Evolutionary conservation across 106 monocot genomes (phyloP), one percentile per base, ranked within the genome.

Genomic region (Apostasia shenzhenica): DNA sequence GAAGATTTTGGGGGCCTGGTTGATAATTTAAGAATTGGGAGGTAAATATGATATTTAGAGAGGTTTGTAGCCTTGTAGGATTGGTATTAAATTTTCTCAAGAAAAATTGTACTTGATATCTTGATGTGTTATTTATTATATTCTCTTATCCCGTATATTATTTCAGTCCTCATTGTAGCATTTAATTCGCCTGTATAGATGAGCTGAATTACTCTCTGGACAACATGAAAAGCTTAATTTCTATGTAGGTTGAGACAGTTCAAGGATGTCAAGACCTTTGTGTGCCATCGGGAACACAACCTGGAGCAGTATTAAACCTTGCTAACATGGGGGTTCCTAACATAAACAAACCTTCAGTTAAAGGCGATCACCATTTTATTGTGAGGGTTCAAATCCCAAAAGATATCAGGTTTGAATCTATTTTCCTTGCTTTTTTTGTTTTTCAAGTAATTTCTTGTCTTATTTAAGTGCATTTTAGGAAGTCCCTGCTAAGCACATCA

Each of bases 331-430:
- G 97, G 67, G 81, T 83, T 70, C 97, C 97, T 64, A 81, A 85
- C 73, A 77, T 99, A 44, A 90, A 84, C 55, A 89, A 67, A 71
- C 97, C 87, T 73, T 73, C 86, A 60, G 73, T 85, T 79, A 77
- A 85, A 54, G 97, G 97, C 59, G 97, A 99, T 76, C 97, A 99
- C 78, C 70, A 83, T 76, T 89, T 99, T 75, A 66, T 71, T 54
- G 77, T 99, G 45, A 78, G 66, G 8, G 80, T 99, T 62, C 61
- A 81, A 77, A 92, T 92, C 58, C 97, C 97, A 6, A 89, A 87
- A 72, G 56, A 71, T 67, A 90, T 90, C 79, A 99, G 92, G 97
- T 92, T 66, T 1, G 9, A 54, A 5, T 7, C 43, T 51, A 55
- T 8, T 67, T 5, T 41, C 42, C 59, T 56, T 3, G 14, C 8